Evolutionary conservation across 164 flowering plant genomes (phyloP), one percentile per base, ranked within the genome.

Genomic region (Akebia trifoliata): DNA sequence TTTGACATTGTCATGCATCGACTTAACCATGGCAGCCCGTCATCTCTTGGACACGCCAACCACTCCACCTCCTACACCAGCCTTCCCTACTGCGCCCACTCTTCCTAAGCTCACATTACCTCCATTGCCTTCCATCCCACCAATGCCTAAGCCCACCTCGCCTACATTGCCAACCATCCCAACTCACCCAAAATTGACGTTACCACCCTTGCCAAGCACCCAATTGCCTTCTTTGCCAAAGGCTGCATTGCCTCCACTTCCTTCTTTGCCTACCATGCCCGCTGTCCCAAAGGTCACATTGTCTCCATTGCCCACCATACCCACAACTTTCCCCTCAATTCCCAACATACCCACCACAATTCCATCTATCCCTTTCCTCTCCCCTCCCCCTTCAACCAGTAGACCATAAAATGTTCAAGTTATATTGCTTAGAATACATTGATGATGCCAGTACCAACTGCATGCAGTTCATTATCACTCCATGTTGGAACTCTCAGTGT

Each of bases 31-130:
- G 0, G 50, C 50, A 0, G 26, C 60, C 21, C 60, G 50, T 29
- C 60, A 31, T 56, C 50, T 56, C 24, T 29, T 56, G 25, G 39
- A 56, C 17, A 17, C 59, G 11, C 48, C 59, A 14, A 24, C 59
- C 0, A 28, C 25, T 6, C 59, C 59, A 25, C 22, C 24, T 15
- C 26, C n/a, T 21, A 46, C 58, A 6, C 46, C 31, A 7, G 46
- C 46, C 2, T 8, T 54, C 34, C 17, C 45, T 15, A 5, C 58
- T 1, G 2, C 15, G 1, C 22, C 30, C 4, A 25, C 39, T 1
- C 11, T n/a, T 21, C 34, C 35, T 29, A 29, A 2, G 20, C 60
- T 29, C 12, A 54, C 58, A 32, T 8, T 51, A 26, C 55, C 55
- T 2, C 26, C 57, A 5, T 7, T 35, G 30, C 50, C 50, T 2